Evolutionary conservation across 1,139 yeast species (phyloP).

Genomic region (Pichia sp.): DNA sequence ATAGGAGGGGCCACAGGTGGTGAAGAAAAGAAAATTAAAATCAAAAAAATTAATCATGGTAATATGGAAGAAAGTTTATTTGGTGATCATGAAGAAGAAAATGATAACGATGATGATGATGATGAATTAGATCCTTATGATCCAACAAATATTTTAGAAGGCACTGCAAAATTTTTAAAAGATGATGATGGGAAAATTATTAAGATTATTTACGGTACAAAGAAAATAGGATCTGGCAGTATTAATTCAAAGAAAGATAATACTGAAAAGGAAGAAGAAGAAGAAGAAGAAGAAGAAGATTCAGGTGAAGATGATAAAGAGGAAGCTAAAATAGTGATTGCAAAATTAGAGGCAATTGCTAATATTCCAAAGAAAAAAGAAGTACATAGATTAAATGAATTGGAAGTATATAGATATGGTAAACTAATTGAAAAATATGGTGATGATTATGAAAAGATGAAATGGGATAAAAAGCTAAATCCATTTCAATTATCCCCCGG

Average conservation of each 20-base stretch:
- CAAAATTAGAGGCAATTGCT: constrained; percentile 66
- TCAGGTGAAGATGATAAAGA: constrained; percentile 22
- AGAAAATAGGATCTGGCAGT: constrained; percentile 15
- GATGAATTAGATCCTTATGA: constrained; percentile 37
- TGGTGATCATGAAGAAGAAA: constrained; percentile 26
- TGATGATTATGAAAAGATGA: constrained; percentile 83
- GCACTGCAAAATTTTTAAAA: constrained; percentile 76
- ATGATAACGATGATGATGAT: constrained; percentile 29
- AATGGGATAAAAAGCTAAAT: constrained; percentile 83
- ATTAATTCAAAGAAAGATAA: constrained; percentile 20
- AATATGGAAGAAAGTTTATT: constrained; percentile 20
- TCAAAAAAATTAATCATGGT: constrained; percentile 25
- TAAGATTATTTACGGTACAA: constrained; percentile 66
- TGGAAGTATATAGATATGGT: constrained; percentile 72
- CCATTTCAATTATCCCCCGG: constrained; percentile 82
- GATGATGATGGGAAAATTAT: constrained; percentile 68
- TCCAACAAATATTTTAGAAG: constrained; percentile 60
- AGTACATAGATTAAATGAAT: constrained; percentile 56
- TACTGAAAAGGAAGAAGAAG: constrained; percentile 25
- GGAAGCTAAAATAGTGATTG: constrained; percentile 39
- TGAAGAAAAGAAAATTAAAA: constrained; percentile 42
- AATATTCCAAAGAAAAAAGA: constrained; percentile 35
- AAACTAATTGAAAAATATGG: constrained; percentile 71
- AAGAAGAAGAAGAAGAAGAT: constrained; percentile 29
- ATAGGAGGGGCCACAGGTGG: constrained; percentile 68